Evolutionary conservation across 495 filamentous ascomycete species (phyloP), one percentile per base, ranked within the genome.

Genomic region (Platismatia glauca): DNA sequence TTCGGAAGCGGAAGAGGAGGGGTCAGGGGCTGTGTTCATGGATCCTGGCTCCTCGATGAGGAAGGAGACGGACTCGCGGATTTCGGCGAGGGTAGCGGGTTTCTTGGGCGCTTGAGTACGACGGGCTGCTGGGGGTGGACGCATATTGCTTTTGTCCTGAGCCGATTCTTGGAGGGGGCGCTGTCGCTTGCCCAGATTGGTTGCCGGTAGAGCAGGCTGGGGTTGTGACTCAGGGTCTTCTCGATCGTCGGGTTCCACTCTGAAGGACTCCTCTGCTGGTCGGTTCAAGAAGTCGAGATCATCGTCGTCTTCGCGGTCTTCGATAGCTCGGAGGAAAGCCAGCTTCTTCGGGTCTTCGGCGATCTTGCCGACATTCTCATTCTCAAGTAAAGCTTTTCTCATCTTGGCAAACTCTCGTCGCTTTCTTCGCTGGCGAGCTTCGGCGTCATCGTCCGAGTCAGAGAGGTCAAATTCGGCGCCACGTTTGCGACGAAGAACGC

Each of bases 401-500:
- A 96, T 95, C 74, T 89, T 89, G 29, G 90, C 89, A 72, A 95
- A 93, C 67, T 97, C 88, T 61, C 85, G 78, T 52, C 93, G 85
- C 74, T 95, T 97, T 75, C 86, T 82, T 9, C 91, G 82, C 37
- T 88, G 85, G 50, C 86, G 82, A 34, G 89, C 85, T 67, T 89
- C 82, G 3, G 81, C 86, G 56, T 89, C 89, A 69, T 97, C 93
- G 46, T 95, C 91, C 7, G 88, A 89, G 69, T 96, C 92, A 13
- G 87, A 89, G 27, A 96, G 81, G 64, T 95, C 90, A 55, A 88
- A 78, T 52, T 88, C 83, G 31, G 81, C 84, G 57, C 83, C 85
- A 50, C 88, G 82, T 67, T 91, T 89, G 53, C 89, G 87, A 12
- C 94, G 86, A 22, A 97, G 79, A 67, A 82, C 83, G 44, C 94